phyloP scores from a whole-genome alignment of 352 stramenopile species.

The Blastocystis hominis region DNA sequence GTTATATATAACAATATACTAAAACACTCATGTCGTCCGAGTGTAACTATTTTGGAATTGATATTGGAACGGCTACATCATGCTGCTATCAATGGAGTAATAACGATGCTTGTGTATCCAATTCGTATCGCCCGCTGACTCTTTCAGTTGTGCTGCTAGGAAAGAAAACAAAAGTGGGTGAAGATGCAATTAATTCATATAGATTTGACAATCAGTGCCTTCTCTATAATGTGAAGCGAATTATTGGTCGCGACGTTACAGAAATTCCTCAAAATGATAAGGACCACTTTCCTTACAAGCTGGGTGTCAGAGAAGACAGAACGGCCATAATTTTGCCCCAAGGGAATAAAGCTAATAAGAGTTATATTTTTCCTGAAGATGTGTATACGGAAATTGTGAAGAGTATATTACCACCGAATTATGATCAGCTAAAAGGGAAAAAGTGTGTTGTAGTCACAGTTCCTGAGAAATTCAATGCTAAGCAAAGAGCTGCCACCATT shows the following conservation, averaged over 20 bases:
- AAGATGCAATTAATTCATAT: too few relatives aligned
- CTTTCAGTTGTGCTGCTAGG: too few relatives aligned
- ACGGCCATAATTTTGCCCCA: background rate
- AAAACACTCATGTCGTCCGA: too few relatives aligned
- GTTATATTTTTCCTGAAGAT: background rate
- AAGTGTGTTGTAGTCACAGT: slow-evolving; percentile 1
- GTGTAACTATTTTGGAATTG: too few relatives aligned
- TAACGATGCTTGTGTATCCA: too few relatives aligned
- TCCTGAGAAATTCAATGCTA: background rate
- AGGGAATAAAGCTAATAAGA: background rate
- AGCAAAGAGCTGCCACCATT: background rate
- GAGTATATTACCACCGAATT: background rate
- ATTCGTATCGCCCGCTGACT: too few relatives aligned
- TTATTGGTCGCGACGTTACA: background rate
- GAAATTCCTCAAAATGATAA: background rate
- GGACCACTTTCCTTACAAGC: background rate
- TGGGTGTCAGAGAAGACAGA: too few relatives aligned
- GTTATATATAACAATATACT: too few relatives aligned
- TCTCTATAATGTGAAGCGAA: slow-evolving; percentile 13
- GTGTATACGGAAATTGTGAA: background rate
- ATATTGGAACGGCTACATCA: too few relatives aligned
- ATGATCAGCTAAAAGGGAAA: background rate
- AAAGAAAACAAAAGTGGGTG: too few relatives aligned
- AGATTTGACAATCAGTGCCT: too few relatives aligned
- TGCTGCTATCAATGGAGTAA: too few relatives aligned